A percentile compares a stretch with the other conserved stretches of the same genome.
These are phyloP conservation scores for Dactylellina parvicollis DNA, from an alignment of 2,329 filamentous ascomycete species.

Conservation along the genomic window DNA sequence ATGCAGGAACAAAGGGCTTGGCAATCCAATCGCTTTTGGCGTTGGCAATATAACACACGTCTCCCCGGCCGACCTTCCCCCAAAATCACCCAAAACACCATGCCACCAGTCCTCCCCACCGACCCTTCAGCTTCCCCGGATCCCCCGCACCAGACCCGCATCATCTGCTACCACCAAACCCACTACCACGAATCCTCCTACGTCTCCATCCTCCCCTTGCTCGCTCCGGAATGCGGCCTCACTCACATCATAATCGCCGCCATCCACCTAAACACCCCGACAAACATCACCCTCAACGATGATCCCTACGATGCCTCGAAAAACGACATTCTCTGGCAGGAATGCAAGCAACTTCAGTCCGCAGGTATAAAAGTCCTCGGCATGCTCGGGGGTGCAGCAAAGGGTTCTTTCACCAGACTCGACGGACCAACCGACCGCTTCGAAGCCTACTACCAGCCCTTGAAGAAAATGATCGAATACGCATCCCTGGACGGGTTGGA, in stretches of 20 bases:
- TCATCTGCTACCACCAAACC: conserved; percentile 73
- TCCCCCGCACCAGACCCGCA: conserved; percentile 57
- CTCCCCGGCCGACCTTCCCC: neutral
- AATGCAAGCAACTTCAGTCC: conserved; percentile 76
- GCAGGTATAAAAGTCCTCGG: conserved; percentile 81
- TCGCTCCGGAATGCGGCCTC: conserved; percentile 69
- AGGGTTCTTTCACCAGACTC: conserved; percentile 74
- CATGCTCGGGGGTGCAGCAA: conserved; percentile 87
- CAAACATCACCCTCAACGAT: conserved; percentile 81
- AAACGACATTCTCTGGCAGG: conserved; percentile 79
- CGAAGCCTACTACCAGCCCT: conserved; percentile 76
- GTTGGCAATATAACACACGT: neutral
- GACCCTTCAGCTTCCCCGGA: conserved; percentile 54
- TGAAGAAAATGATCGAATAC: conserved; percentile 72
- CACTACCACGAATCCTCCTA: conserved; percentile 68
- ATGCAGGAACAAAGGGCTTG: no score
- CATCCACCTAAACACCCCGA: conserved; percentile 80
- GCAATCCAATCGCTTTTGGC: neutral
- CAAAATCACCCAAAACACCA: neutral
- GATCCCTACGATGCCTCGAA: conserved; percentile 73
- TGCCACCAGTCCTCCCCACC: conserved; percentile 47
- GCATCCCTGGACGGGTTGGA: conserved; percentile 76
- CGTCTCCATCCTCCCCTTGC: conserved; percentile 71
- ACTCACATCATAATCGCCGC: conserved; percentile 90
- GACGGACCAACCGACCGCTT: conserved; percentile 71